phyloP scores from a whole-genome alignment of 192 early-diverging fungal species.

The Kappamyces sp. region DNA sequence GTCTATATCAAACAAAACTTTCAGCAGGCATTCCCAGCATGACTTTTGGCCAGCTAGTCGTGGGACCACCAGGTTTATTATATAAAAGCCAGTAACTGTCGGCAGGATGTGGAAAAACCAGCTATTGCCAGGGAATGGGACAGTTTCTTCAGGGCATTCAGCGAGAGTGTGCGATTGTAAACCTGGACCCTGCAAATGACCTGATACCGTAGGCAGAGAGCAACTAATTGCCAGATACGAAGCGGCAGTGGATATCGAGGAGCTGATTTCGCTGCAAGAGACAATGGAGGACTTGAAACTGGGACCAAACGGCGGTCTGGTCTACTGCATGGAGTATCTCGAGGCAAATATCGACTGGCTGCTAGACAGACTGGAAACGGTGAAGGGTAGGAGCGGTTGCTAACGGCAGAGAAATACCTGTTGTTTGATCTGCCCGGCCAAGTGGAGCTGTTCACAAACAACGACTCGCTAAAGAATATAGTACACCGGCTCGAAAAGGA shows the following conservation, averaged over 20 bases:
- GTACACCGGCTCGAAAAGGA: constrained; percentile 60
- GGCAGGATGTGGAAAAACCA: constrained; percentile 53
- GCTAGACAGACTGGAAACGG: constrained; percentile 23
- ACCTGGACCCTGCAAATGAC: constrained; percentile 62
- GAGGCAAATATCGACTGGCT: constrained; percentile 59
- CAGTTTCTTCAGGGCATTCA: constrained; percentile 41
- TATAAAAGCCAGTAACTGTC: constrained; percentile 22
- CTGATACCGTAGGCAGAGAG: constrained; percentile 30
- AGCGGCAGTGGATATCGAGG: constrained; percentile 42
- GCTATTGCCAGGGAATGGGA: constrained; percentile 45
- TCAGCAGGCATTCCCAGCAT: too few relatives aligned
- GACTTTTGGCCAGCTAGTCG: constrained; percentile 42
- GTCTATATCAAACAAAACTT: too few relatives aligned
- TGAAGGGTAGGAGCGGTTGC: constrained; percentile 29
- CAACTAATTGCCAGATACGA: constrained; percentile 26
- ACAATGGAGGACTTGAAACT: constrained; percentile 43
- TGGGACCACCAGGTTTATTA: constrained; percentile 31
- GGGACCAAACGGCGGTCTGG: constrained; percentile 54
- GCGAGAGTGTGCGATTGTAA: constrained; percentile 38
- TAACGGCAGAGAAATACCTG: constrained; percentile 40
- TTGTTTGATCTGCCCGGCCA: constrained; percentile 57
- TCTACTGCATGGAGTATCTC: constrained; percentile 60
- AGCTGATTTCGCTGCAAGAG: constrained; percentile 50
- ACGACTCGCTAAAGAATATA: constrained; percentile 72
- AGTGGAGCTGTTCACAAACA: constrained; percentile 58